Percentiles rank a stretch among this genome's conserved stretches.
phyloP scores from a whole-genome alignment of 805 yeast genomes.

The Wickerhamomyces rabaulensis region DNA sequence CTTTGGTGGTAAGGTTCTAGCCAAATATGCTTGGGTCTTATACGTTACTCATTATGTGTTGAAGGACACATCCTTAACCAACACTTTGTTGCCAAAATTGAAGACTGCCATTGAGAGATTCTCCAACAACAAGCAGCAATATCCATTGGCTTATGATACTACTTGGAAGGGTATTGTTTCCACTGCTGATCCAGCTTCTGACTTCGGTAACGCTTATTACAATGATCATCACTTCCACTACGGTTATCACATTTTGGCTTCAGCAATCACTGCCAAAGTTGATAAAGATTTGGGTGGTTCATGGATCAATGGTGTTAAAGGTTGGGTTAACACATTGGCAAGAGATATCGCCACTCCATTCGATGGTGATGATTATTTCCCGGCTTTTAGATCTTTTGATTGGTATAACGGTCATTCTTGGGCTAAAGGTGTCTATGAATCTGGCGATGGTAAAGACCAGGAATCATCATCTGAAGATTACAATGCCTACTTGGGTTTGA shows the following conservation, averaged over 20 bases:
- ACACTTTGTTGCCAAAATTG: conserved; percentile 46
- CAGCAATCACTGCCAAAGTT: conserved; percentile 55
- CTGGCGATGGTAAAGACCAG: conserved; percentile 74
- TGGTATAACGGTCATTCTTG: conserved; percentile 78
- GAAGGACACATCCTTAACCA: conserved; percentile 47
- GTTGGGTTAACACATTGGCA: conserved; percentile 53
- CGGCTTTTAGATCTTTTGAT: conserved; percentile 63
- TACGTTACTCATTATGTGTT: conserved; percentile 67
- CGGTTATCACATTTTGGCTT: conserved; percentile 69
- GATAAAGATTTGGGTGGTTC: conserved; percentile 45
- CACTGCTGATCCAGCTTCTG: conserved; percentile 53
- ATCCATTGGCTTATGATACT: conserved; percentile 74
- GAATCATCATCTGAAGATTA: conserved; percentile 74
- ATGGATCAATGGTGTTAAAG: conserved; percentile 46
- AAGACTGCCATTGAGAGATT: conserved; percentile 68
- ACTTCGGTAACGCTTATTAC: conserved; percentile 67
- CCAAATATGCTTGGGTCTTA: conserved; percentile 84
- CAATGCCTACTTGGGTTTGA: conserved; percentile 64
- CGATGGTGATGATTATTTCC: conserved; percentile 50
- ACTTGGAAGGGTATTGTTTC: conserved; percentile 78
- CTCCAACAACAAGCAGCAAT: conserved; percentile 59
- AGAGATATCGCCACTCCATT: conserved; percentile 65
- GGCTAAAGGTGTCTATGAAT: conserved; percentile 67
- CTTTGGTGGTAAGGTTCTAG: conserved; percentile 81
- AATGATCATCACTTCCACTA: conserved; percentile 78